Evolutionary conservation across 805 yeast species (phyloP), one percentile per base, ranked within the genome.

Genomic region (Lachancea kluyveri): DNA sequence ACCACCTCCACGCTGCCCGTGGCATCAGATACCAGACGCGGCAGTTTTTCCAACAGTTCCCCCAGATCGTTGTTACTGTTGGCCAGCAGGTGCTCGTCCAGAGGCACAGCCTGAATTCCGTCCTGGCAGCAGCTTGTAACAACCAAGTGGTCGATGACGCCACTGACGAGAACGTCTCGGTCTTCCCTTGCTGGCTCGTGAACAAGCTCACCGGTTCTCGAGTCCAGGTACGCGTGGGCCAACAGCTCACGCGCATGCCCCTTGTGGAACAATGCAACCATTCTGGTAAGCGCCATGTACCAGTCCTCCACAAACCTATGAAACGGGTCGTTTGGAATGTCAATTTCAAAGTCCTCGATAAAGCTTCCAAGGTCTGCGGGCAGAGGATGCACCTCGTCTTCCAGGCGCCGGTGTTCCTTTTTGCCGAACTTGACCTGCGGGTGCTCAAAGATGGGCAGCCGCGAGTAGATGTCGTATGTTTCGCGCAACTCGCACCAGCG

Each of bases 401-500:
- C 86, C 11, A 77, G 50, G 19, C 43, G 43, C 17, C 50, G 48
- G 52, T 81, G 88, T 4, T 60, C 59, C 18, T 43, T 45, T 4
- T 56, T 48, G 0, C 90, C 90, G 8, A 57, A 41, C 3, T 36
- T 35, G 64, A 79, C 67, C 3, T 68, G 64, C 3, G 39, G 42
- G 4, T 68, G 68, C 14, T 54, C 53, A 19, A 43, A 50, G 2
- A 45, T 45, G 2, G 52, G 55, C 5, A 67, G 57, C 13, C 66
- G 65, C 0, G 77, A 58, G 42, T 70, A 80, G 0, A 74, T 48
- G 15, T 66, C 64, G 48, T 74, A 81, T 37, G 68, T 64, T 12
- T 60, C 64, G 24, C 74, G 58, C 27, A 81, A 55, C 52, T 82
- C 90, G 60, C 92, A 82, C 83, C 86, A 81, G 10, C 66, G 54